Percentiles rank a stretch among this genome's conserved stretches.
Evolutionary conservation across 306 rosid species (phyloP).

Genomic region (Quercus suber): DNA sequence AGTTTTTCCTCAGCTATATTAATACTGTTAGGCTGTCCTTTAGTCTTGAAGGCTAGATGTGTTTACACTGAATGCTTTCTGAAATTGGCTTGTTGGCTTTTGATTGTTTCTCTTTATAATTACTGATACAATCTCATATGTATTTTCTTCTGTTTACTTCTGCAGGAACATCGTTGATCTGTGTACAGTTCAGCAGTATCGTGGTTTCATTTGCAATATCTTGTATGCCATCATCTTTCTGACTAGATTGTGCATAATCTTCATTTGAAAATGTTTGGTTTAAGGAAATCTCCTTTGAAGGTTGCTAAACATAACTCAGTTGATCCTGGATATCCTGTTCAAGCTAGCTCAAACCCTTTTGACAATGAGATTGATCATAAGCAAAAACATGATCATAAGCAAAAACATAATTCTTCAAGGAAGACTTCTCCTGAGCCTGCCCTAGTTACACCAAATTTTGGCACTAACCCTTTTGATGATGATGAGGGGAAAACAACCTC

Average conservation of each 20-base stretch:
- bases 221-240: background rate
- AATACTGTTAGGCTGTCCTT: conserved; percentile 11
- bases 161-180: conserved; percentile 52
- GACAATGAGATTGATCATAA: conserved; percentile 37
- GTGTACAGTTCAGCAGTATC: background rate
- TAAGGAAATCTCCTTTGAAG: conserved; percentile 70
- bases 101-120: background rate
- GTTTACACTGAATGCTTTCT: conserved; percentile 8
- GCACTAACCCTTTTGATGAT: conserved; percentile 74
- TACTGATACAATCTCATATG: conserved; percentile 1
- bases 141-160: conserved; percentile 25
- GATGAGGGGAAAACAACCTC: conserved; percentile 38
- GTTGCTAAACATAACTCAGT: conserved; percentile 41
- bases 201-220: conserved; percentile 17
- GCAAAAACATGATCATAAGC: conserved; percentile 35
- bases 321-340: conserved; percentile 43
- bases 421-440: conserved; percentile 54
- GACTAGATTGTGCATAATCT: conserved; percentile 14
- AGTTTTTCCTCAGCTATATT: background rate
- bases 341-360: conserved; percentile 59
- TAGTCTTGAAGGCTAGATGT: background rate
- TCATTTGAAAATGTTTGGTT: conserved; percentile 55
- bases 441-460: conserved; percentile 32
- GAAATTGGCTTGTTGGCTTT: conserved; percentile 18
- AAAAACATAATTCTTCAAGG: conserved; percentile 34